phyloP scores from a whole-genome alignment of 2,329 filamentous ascomycete genomes.

The Tolypocladium tundrense region DNA sequence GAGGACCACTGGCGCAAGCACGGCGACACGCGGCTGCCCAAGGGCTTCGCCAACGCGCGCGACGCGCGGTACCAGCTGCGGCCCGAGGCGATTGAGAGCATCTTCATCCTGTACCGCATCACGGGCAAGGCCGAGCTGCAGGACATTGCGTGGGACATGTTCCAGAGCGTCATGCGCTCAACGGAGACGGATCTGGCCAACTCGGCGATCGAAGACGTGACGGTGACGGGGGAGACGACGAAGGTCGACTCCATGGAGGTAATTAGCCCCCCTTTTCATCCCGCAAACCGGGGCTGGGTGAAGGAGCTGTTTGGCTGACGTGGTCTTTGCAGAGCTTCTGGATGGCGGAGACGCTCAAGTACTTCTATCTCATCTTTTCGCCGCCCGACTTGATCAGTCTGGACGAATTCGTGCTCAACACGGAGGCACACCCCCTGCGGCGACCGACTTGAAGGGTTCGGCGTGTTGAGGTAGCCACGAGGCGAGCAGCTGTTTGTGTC shows the following conservation, averaged over 20 bases:
- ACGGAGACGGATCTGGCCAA: constrained; percentile 38
- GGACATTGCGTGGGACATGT: constrained; percentile 44
- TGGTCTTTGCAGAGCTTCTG: constrained; percentile 51
- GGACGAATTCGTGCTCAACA: constrained; percentile 56
- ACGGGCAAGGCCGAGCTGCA: constrained; percentile 36
- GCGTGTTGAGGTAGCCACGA: neutral
- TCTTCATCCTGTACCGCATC: constrained; percentile 64
- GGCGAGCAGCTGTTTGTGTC: neutral
- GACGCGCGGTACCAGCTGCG: constrained; percentile 40
- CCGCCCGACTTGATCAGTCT: constrained; percentile 53
- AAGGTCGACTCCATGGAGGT: constrained; percentile 51
- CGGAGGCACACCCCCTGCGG: constrained; percentile 24
- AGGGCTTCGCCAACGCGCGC: constrained; percentile 52
- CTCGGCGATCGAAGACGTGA: constrained; percentile 36
- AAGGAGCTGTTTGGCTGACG: neutral
- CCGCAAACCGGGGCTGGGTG: no score
- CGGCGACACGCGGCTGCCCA: constrained; percentile 20
- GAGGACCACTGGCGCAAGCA: constrained; percentile 15
- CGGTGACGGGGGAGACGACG: constrained; percentile 16
- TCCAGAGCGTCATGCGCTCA: constrained; percentile 30
- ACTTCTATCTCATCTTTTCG: constrained; percentile 63
- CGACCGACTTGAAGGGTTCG: neutral
- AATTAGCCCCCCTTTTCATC: constrained; percentile 17
- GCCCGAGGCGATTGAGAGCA: constrained; percentile 66
- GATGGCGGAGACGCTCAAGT: constrained; percentile 65